phyloP scores from a whole-genome alignment of 805 yeast genomes.

The Candida montana region DNA sequence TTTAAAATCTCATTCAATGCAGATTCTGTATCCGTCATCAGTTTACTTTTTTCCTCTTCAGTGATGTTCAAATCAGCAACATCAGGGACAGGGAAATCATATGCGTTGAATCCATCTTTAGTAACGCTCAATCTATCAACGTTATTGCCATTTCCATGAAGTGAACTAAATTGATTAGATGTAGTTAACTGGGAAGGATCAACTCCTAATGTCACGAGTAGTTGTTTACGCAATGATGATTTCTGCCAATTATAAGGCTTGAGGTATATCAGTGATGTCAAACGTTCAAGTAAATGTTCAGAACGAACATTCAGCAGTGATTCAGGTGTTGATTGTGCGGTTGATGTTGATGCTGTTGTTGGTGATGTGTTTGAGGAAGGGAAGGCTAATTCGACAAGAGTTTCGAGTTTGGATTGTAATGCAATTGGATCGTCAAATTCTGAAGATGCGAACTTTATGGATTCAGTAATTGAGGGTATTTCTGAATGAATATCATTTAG shows the following conservation, averaged over 20 bases:
- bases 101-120: slow-evolving; percentile 16
- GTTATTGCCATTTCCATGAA: too few relatives aligned
- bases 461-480: too few relatives aligned
- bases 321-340: background rate
- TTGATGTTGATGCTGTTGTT: slow-evolving; percentile 10
- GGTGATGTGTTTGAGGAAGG: slow-evolving; percentile 8
- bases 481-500: too few relatives aligned
- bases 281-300: slow-evolving; percentile 36
- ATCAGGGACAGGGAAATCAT: slow-evolving; percentile 15
- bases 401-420: slow-evolving; percentile 8
- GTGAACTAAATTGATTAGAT: too few relatives aligned
- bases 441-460: slow-evolving; percentile 13
- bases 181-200: too few relatives aligned
- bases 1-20: slow-evolving; percentile 16
- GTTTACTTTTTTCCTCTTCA: slow-evolving; percentile 27
- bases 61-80: slow-evolving; percentile 29
- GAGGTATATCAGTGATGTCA: slow-evolving; percentile 44
- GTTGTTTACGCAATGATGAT: slow-evolving; percentile 57
- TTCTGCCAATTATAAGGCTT: slow-evolving; percentile 66
- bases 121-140: slow-evolving; percentile 13
- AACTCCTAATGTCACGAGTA: slow-evolving; percentile 61
- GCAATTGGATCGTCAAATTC: slow-evolving; percentile 8
- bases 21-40: slow-evolving; percentile 19
- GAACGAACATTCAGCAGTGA: slow-evolving; percentile 30
- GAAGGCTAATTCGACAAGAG: slow-evolving; percentile 10